Evolutionary conservation across 805 yeast species (phyloP), one percentile per base, ranked within the genome.

Genomic region (Candida silvicultrix): DNA sequence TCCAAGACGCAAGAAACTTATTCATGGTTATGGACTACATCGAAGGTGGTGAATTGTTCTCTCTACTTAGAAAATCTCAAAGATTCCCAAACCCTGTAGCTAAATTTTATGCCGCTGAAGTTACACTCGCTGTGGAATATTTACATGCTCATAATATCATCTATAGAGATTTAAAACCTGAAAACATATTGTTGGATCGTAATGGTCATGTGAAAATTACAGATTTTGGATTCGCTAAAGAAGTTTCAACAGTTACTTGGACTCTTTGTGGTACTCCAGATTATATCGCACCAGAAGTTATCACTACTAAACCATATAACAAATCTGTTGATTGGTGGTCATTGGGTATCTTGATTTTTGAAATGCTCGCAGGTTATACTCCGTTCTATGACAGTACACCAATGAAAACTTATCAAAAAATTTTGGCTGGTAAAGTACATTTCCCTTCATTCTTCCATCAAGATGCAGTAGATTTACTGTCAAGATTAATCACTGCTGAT

Each of bases 241-340:
- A 86, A 57, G 97, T 90, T 21, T 82, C 83, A 37, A 89, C 89
- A 52, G 95, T 88, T 28, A 90, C 97, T 2, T 90, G 88, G 78
- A 90, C 97, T 0, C 72, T 90, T 50, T 90, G 97, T 70, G 95
- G 95, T 25, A 90, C 97, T 0, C 97, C 97, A 0, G 97, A 90
- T 66, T 90, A 90, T 68, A 89, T 90, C 56, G 97, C 97, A 0
- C 97, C 97, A 2, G 97, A 90, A 65, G 96, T 90, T 8, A 88
- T 90, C 47, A 85, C 95, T 32, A 84, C 96, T 20, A 89, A 89
- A 65, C 95, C 97, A 2, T 90, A 90, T 69, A 90, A 90, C 67
- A 89, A 89, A 65, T 84, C 95, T 11, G 96, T 90, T 31, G 97
- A 90, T 65, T 90, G 97, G 97, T 90, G 97, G 97, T 88, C 96